These are phyloP conservation scores for Tubosaeta sp. DNA, from an alignment of 768 basidiomycete species.

Conservation along the genomic window DNA sequence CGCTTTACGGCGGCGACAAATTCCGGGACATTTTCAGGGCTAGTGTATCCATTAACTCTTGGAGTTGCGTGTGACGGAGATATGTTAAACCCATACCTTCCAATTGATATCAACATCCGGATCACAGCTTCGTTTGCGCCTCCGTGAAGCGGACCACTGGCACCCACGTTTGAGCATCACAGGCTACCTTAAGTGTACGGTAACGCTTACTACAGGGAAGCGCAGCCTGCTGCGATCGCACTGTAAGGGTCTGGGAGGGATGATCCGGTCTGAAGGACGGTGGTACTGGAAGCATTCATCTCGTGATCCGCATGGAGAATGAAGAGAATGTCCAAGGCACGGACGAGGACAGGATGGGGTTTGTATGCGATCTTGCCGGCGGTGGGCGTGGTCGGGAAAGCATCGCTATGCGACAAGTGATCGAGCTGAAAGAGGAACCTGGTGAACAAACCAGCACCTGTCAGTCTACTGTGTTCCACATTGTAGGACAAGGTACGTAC, in stretches of 20 bases:
- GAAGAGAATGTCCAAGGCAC: conserved; percentile 85
- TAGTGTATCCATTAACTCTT: conserved; percentile 21
- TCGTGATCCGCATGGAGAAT: conserved; percentile 90
- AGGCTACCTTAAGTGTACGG: background rate
- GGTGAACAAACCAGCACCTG: background rate
- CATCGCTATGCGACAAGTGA: conserved; percentile 46
- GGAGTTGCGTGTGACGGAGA: background rate
- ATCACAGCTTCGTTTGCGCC: conserved; percentile 94
- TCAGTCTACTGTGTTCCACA: background rate
- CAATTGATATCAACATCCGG: conserved; percentile 88
- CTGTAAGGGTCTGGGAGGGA: conserved; percentile 90
- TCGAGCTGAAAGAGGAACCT: conserved; percentile 93
- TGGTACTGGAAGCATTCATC: conserved; percentile 81
- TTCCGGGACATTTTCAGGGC: conserved; percentile 78
- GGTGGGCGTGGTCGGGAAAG: conserved; percentile 22
- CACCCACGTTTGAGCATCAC: background rate
- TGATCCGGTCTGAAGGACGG: conserved; percentile 82
- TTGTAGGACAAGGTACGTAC: conserved; percentile 32
- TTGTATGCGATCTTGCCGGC: conserved; percentile 57
- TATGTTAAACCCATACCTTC: conserved; percentile 47
- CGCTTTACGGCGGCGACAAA: conserved; percentile 86
- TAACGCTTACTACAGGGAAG: conserved; percentile 75
- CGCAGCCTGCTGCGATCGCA: conserved; percentile 84
- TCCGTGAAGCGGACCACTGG: conserved; percentile 40
- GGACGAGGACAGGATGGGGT: conserved; percentile 82